Evolutionary conservation across 495 filamentous ascomycete genomes (phyloP).

Genomic region (Geoglossum glabrum): DNA sequence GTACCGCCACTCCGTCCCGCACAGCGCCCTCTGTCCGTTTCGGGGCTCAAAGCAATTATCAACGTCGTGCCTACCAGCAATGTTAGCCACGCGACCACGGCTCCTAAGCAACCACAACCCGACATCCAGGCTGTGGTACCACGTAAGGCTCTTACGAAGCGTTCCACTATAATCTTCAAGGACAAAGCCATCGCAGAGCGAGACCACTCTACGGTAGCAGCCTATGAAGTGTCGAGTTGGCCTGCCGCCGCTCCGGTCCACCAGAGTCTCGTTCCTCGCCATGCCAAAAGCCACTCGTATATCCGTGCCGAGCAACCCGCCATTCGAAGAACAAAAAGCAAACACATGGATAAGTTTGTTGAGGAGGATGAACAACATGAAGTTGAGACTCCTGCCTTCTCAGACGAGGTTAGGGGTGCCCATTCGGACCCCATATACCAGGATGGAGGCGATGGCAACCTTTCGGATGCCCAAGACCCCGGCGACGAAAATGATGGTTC

Average conservation of each 20-base stretch:
- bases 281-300: conserved; percentile 25
- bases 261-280: conserved; percentile 18
- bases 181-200: conserved; percentile 24
- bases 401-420: not conserved
- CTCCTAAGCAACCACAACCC: conserved; percentile 5
- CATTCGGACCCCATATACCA: not conserved
- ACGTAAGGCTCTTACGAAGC: conserved; percentile 35
- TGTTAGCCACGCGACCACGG: not conserved
- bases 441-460: not conserved
- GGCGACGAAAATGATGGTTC: not conserved
- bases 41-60: conserved; percentile 25
- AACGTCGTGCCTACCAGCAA: conserved; percentile 8
- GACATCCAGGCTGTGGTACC: conserved; percentile 2
- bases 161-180: conserved; percentile 43
- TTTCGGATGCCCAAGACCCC: not conserved
- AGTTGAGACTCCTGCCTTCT: conserved; percentile 1
- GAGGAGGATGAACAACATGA: not conserved
- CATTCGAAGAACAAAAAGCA: conserved; percentile 18
- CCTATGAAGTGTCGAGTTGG: not conserved
- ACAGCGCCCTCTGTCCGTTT: conserved; percentile 37
- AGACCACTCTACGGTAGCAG: not conserved
- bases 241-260: conserved; percentile 11
- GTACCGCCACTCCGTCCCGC: conserved; percentile 36
- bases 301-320: conserved; percentile 7
- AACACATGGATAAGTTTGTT: conserved; percentile 8